These are phyloP conservation scores for Jamesozyma lodderae DNA, from an alignment of 805 yeast genomes.

Conservation along the genomic window DNA sequence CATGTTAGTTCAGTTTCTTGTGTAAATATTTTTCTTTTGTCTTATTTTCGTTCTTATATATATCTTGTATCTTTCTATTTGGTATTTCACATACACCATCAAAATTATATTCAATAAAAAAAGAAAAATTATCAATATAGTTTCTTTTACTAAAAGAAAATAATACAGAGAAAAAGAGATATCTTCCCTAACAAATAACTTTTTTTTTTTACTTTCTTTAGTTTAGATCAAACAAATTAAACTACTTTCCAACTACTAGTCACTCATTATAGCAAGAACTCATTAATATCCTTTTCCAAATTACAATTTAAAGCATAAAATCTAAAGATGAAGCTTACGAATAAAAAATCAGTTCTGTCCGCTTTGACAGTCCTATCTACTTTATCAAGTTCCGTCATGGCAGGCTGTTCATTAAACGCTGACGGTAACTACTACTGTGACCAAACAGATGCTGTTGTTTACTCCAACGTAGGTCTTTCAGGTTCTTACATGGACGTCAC, in stretches of 20 bases:
- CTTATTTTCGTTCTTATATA: no score
- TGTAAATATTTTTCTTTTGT: no score
- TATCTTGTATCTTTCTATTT: no score
- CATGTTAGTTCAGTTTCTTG: no score
- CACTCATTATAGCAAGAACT: constrained; percentile 15
- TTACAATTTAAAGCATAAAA: not conserved
- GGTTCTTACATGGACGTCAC: constrained; percentile 80
- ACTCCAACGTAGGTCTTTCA: constrained; percentile 69
- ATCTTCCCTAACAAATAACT: not conserved
- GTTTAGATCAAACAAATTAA: not conserved
- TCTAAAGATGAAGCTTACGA: constrained; percentile 3
- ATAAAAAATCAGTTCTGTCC: constrained; percentile 1
- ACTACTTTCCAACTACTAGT: constrained; percentile 5
- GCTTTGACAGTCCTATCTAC: constrained; percentile 5
- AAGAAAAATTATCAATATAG: no score
- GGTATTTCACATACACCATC: no score
- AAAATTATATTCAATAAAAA: no score
- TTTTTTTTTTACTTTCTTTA: not conserved
- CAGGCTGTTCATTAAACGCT: constrained; percentile 34
- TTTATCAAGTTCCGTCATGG: constrained; percentile 15
- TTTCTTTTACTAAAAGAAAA: no score
- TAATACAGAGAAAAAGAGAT: not conserved
- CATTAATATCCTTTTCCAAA: not conserved
- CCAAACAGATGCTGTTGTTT: constrained; percentile 55
- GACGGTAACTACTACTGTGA: constrained; percentile 82